Base-by-base conservation (phyloP, 2,329 filamentous ascomycete genomes). In the Aotearoamyces nothofagi region DNA sequence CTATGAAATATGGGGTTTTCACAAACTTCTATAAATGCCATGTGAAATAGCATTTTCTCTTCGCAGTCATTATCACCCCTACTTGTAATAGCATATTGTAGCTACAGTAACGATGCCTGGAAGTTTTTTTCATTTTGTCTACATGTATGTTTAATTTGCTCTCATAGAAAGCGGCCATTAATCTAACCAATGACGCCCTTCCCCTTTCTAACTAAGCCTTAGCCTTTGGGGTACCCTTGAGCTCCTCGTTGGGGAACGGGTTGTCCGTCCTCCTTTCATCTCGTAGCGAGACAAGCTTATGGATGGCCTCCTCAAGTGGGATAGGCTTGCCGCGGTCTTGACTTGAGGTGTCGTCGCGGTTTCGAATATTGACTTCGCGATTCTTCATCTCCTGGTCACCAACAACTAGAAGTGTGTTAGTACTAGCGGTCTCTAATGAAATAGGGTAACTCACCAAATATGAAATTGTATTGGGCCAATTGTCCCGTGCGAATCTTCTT, bases 401-500 rank as follows among this genome's bases (percentile, higher is more conserved):
- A 37, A 75, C 68, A 33, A 75, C 68, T 67, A 37, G 8, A 13
- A 12, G 17, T 3, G 17, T 29, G 6, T 28, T 19, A 28, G 26
- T 17, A 9, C 22, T 9, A 17, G 13, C 4, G 29, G 13, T 5
- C 6, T 13, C 16, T 15, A 5, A 14, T 9, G 10, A n/a, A 22
- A 30, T 13, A 10, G 16, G n/a, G 5, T 15, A n/a, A 44, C 63
- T 52, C 54, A 73, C 69, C 68, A 45, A 86, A 79, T 43, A 84
- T 79, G 54, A 79, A 84, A 60, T 86, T 86, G 60, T 86, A 87
- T 54, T 84, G 76, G 29, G 75, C 64, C 43, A 87, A 54, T 55
- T 90, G 81, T 9, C 74, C 81, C 32, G 69, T 84, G 42, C 80
- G 75, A 41, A 90, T 83, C 70, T 90, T 90, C 69, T 90, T 87